A percentile compares a stretch with the other conserved stretches of the same genome.
Evolutionary conservation across 352 stramenopile species (phyloP).

Genomic region (Globisporangium viniferum): DNA sequence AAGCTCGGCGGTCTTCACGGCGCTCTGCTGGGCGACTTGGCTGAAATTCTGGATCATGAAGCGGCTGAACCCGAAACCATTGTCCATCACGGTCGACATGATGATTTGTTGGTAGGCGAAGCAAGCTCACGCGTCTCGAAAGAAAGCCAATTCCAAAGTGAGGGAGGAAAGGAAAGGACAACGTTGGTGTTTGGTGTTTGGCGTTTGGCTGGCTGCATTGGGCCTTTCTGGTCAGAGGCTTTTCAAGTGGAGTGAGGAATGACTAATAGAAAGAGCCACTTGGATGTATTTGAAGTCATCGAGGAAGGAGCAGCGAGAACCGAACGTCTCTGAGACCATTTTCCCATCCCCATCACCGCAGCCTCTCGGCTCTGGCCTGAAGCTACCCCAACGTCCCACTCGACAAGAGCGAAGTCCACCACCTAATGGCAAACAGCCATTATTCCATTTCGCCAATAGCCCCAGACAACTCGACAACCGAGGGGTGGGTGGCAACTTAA

Average conservation of each 20-base stretch:
- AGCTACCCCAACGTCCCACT: not conserved
- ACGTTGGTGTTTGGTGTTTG: not conserved
- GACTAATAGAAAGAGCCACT: slow-evolving; percentile 2
- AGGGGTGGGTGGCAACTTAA: not conserved
- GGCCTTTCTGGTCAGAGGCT: not conserved
- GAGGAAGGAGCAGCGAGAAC: slow-evolving; percentile 8
- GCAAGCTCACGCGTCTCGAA: not conserved
- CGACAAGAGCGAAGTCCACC: not conserved
- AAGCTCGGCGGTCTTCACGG: not conserved
- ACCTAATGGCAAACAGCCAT: not conserved
- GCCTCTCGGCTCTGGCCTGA: not conserved
- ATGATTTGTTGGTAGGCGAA: too few species aligned
- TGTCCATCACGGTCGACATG: slow-evolving; percentile 13
- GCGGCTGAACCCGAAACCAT: slow-evolving; percentile 13
- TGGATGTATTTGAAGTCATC: not conserved
- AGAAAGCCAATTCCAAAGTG: slow-evolving; percentile 18
- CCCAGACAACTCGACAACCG: not conserved
- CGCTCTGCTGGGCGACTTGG: not conserved
- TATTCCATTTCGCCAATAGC: not conserved
- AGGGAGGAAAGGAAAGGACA: not conserved
- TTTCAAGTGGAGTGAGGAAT: not conserved
- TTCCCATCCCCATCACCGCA: not conserved
- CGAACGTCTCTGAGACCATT: slow-evolving; percentile 16
- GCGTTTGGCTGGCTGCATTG: not conserved
- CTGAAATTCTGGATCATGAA: slow-evolving; percentile 15